Base-by-base conservation (phyloP, 306 rosid species). In the Pterocarpus macrocarpus region DNA sequence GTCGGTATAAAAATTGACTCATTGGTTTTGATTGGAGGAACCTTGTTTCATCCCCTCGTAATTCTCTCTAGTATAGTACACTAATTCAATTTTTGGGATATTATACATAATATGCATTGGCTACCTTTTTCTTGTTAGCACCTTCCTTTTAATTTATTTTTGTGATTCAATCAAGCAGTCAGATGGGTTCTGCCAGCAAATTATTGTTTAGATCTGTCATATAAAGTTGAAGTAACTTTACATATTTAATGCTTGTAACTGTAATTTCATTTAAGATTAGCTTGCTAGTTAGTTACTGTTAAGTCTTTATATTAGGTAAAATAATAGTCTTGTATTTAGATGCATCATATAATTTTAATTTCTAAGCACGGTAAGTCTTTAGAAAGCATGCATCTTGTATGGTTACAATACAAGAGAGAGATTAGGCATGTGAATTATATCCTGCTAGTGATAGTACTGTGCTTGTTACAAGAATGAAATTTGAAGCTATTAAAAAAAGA, bases 241-340 rank as follows among this genome's bases (percentile, higher is more conserved):
- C 57, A 13, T 56, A 82, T 77, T 72, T 77, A 52, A 43, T 79
- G 6, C 53, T 10, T 52, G n/a, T 38, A 43, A 14, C 73, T 64
- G 43, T 65, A 10, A 39, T 30, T 22, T 22, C 28, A 22, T 22
- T 22, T 22, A 22, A 22, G 28, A 22, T 22, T 22, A 22, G 1
- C 28, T 22, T 22, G 28, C 28, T 22, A 22, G 28, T 22, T 22
- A 22, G 28, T 22, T 22, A 22, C 28, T 22, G 28, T 22, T 22
- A 22, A 22, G 28, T 22, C 28, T 0, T 22, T 22, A 22, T 22
- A 22, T 22, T 22, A 22, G 28, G 28, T 22, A 22, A 22, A 22
- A 22, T 22, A 22, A 22, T 22, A 22, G 28, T 22, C 28, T 22
- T 22, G 28, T 22, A 22, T 22, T 22, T 22, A 22, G 28, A 22